Evolutionary conservation across 2,329 filamentous ascomycete species (phyloP).

Genomic region (Colletotrichum paranaense): DNA sequence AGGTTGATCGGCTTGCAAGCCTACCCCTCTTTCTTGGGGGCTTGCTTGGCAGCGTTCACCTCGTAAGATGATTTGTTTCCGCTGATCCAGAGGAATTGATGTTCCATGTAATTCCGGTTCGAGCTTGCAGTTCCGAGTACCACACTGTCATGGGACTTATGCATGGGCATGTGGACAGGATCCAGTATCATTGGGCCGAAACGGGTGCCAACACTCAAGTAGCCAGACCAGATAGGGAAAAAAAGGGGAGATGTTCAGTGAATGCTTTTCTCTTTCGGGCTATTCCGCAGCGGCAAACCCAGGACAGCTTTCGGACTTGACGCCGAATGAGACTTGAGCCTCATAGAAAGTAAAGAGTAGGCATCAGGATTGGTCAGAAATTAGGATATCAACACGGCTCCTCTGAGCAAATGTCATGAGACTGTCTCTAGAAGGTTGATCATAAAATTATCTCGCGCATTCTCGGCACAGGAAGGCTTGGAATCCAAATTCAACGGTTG

Average conservation of each 20-base stretch:
- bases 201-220: neutral
- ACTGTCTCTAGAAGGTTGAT: neutral
- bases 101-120: neutral
- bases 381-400: neutral
- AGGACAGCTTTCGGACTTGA: neutral
- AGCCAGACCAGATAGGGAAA: neutral
- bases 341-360: neutral
- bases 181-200: neutral
- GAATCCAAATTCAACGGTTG: neutral
- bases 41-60: constrained; percentile 1
- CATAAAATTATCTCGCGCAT: neutral
- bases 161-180: neutral
- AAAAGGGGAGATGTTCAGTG: neutral
- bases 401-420: neutral
- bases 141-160: constrained; percentile 1
- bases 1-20: neutral
- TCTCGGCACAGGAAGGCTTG: neutral
- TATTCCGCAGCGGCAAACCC: neutral
- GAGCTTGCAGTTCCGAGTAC: neutral
- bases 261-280: neutral
- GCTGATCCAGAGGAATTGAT: neutral
- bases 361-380: neutral
- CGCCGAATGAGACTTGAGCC: neutral
- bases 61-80: constrained; percentile 5
- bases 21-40: neutral